Evolutionary conservation across 805 yeast genomes (phyloP).

Genomic region (Starmerella sp.): DNA sequence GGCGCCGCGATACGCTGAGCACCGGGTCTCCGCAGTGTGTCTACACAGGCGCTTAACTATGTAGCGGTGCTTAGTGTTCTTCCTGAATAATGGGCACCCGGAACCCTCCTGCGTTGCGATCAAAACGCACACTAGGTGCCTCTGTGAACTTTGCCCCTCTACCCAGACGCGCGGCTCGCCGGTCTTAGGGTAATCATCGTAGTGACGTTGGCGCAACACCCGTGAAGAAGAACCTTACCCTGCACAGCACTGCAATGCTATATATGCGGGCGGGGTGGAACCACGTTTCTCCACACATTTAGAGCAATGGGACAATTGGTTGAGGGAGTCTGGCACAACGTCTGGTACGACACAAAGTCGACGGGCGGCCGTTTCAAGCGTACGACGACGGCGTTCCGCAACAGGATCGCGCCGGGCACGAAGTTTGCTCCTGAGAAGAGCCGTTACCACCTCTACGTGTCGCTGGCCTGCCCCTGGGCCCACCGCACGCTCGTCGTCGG

Average conservation of each 20-base stretch:
- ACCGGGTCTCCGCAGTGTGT: too few species aligned
- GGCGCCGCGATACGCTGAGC: too few species aligned
- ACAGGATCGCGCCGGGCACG: conserved; percentile 19
- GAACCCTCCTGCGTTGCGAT: background rate
- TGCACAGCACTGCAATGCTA: background rate
- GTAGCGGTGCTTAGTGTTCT: too few species aligned
- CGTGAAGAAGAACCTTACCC: background rate
- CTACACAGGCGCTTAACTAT: too few species aligned
- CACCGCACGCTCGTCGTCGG: conserved; percentile 71
- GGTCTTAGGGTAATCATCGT: background rate
- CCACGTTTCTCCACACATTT: background rate
- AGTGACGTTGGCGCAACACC: background rate
- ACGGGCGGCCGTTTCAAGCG: conserved; percentile 25
- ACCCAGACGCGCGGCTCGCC: background rate
- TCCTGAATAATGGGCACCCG: too few species aligned
- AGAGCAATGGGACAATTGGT: conserved; percentile 23
- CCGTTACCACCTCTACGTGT: conserved; percentile 79
- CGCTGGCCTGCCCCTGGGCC: conserved; percentile 94
- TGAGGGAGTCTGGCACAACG: conserved; percentile 25
- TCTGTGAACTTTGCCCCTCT: background rate
- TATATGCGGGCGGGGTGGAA: background rate
- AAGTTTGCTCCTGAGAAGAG: conserved; percentile 58
- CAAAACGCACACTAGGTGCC: background rate
- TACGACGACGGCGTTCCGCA: conserved; percentile 21
- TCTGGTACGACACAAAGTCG: conserved; percentile 25